phyloP scores from a whole-genome alignment of 345 rosid species.

The Salix caprea region DNA sequence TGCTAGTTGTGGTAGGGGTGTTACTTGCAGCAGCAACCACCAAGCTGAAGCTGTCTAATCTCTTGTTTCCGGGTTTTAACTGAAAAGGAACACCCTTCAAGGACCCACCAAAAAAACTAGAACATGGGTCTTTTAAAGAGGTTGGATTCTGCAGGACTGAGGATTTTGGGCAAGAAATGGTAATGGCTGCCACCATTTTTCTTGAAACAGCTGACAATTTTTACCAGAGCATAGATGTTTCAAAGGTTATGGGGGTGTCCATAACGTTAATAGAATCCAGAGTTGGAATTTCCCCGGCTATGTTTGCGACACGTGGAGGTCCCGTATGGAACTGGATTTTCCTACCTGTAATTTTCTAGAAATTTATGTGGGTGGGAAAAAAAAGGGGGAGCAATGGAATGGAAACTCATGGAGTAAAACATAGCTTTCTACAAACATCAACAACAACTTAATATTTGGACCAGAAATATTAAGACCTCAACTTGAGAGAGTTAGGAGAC shows the following conservation, averaged over 20 bases:
- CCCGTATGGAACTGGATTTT: constrained; percentile 14
- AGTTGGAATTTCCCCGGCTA: constrained; percentile 27
- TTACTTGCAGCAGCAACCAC: constrained; percentile 52
- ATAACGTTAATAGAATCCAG: not conserved
- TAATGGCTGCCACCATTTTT: constrained; percentile 47
- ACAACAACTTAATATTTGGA: not conserved
- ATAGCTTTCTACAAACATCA: not conserved
- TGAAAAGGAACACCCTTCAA: constrained; percentile 35
- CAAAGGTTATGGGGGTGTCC: not conserved
- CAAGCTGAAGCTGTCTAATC: constrained; percentile 27
- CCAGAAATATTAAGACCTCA: not conserved
- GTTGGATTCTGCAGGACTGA: constrained; percentile 38
- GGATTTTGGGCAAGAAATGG: constrained; percentile 54
- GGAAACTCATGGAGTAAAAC: not conserved
- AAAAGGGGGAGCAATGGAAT: not conserved
- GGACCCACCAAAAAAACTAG: constrained; percentile 44
- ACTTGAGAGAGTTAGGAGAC: not conserved
- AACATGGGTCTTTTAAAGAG: constrained; percentile 32
- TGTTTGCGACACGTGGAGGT: constrained; percentile 48
- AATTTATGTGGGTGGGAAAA: constrained; percentile 22
- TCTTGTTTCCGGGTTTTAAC: constrained; percentile 34
- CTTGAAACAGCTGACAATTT: not conserved
- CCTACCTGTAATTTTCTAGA: constrained; percentile 27
- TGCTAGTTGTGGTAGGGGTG: constrained; percentile 19
- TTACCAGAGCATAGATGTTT: not conserved